phyloP scores from a whole-genome alignment of 768 basidiomycete species.

The Amanita pallidorosea region DNA sequence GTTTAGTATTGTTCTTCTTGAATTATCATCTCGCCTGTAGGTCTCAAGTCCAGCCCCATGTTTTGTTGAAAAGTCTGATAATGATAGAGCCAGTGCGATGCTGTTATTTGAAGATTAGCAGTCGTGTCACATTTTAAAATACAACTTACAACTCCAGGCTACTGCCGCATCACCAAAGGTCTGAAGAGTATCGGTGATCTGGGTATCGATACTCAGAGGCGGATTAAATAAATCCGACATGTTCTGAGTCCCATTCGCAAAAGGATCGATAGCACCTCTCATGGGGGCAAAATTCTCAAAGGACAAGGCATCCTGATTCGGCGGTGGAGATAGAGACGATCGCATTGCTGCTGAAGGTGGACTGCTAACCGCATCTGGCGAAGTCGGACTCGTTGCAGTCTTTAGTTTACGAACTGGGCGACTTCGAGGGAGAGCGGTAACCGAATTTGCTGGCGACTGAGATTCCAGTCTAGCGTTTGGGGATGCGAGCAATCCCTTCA shows the following conservation, averaged over 20 bases:
- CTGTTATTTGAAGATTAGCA: conserved; percentile 12
- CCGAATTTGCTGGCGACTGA: neutral
- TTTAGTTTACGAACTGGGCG: neutral
- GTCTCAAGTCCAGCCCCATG: conserved; percentile 20
- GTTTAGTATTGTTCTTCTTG: conserved; percentile 11
- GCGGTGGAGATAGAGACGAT: conserved; percentile 36
- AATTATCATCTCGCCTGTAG: conserved; percentile 13
- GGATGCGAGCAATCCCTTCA: conserved; percentile 58
- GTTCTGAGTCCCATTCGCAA: conserved; percentile 14
- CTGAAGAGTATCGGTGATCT: conserved; percentile 52
- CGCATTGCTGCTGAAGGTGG: conserved; percentile 27
- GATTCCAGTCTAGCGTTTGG: conserved; percentile 25
- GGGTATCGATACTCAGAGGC: conserved; percentile 45
- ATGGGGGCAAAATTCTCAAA: conserved; percentile 38
- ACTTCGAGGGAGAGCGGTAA: neutral
- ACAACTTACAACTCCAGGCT: conserved; percentile 29
- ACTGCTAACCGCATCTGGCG: conserved; percentile 10
- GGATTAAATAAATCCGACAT: conserved; percentile 34
- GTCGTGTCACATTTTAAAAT: neutral
- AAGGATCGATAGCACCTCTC: conserved; percentile 29
- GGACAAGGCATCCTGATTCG: conserved; percentile 30
- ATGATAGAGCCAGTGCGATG: conserved; percentile 28
- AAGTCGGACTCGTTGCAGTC: neutral
- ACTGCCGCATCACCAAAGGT: conserved; percentile 39
- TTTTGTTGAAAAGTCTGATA: conserved; percentile 23